These are phyloP conservation scores for Diplodia seriata DNA, from an alignment of 2,329 filamentous ascomycete genomes.

Conservation along the genomic window DNA sequence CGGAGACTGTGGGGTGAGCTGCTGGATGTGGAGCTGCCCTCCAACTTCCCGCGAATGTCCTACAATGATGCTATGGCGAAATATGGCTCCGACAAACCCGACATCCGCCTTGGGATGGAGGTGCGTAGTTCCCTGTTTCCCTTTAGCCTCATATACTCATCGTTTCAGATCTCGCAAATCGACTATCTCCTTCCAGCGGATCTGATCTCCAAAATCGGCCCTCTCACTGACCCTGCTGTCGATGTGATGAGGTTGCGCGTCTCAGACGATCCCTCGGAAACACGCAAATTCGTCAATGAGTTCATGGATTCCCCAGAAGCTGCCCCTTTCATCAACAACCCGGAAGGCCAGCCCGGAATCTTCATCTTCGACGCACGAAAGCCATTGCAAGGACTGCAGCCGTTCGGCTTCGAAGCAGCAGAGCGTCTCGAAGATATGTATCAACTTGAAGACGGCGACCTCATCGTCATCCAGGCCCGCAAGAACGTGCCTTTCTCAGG, in stretches of 20 bases:
- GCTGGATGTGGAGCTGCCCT: slow-evolving; percentile 48
- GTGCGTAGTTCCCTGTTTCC: slow-evolving; percentile 51
- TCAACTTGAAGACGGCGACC: slow-evolving; percentile 71
- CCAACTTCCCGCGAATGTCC: slow-evolving; percentile 65
- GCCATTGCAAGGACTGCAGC: slow-evolving; percentile 77
- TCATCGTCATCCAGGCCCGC: slow-evolving; percentile 83
- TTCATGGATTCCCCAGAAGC: slow-evolving; percentile 74
- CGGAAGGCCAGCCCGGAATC: slow-evolving; percentile 79
- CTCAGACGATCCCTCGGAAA: slow-evolving; percentile 59
- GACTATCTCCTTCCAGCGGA: slow-evolving; percentile 67
- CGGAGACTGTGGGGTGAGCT: slow-evolving; percentile 61
- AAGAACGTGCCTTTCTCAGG: slow-evolving; percentile 69
- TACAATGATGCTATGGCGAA: slow-evolving; percentile 80
- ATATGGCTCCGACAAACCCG: slow-evolving; percentile 93
- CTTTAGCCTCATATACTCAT: slow-evolving; percentile 37
- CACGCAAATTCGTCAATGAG: slow-evolving; percentile 66
- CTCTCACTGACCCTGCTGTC: slow-evolving; percentile 70
- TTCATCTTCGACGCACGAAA: slow-evolving; percentile 76
- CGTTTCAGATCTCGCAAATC: slow-evolving; percentile 67
- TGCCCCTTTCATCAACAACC: slow-evolving; percentile 68
- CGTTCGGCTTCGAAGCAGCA: slow-evolving; percentile 76
- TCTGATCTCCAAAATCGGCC: slow-evolving; percentile 77
- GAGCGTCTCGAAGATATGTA: slow-evolving; percentile 63
- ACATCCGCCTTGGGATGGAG: slow-evolving; percentile 74
- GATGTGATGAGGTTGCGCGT: slow-evolving; percentile 76